Conservation (phyloP, 2,329 filamentous ascomycete genomes). For the Penicillium verrucosum region DNA sequence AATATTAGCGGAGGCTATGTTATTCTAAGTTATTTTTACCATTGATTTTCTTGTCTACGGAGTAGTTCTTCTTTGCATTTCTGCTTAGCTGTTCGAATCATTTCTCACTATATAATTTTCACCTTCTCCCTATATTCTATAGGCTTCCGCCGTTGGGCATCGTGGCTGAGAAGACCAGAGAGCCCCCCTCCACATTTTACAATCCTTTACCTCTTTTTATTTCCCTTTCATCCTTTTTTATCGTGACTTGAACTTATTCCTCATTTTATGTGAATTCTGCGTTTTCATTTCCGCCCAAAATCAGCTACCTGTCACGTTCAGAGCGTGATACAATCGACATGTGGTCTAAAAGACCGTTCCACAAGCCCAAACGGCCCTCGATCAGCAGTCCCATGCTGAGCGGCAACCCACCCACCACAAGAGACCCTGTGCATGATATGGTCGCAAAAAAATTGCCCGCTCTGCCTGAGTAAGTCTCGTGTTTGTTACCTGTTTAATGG, state of each 20-base stretch:
- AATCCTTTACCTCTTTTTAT: not conserved
- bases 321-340: constrained; percentile 36
- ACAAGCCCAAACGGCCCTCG: constrained; percentile 44
- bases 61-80: not conserved
- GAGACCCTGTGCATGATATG: constrained; percentile 29
- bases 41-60: not conserved
- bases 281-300: not conserved
- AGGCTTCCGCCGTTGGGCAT: not conserved
- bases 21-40: constrained; percentile 6
- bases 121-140: not conserved
- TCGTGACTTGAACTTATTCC: not conserved
- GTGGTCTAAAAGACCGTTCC: constrained; percentile 53
- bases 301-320: not conserved
- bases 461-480: constrained; percentile 22
- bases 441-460: constrained; percentile 30
- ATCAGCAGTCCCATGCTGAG: constrained; percentile 48
- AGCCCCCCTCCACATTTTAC: not conserved
- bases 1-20: constrained; percentile 14
- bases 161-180: not conserved
- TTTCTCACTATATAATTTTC: not conserved
- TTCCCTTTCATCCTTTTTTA: not conserved
- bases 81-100: not conserved
- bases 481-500: not conserved
- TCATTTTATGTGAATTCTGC: not conserved
- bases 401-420: constrained; percentile 41